phyloP scores from a whole-genome alignment of 1,284 basidiomycete species.

The Ganoderma lingzhi region DNA sequence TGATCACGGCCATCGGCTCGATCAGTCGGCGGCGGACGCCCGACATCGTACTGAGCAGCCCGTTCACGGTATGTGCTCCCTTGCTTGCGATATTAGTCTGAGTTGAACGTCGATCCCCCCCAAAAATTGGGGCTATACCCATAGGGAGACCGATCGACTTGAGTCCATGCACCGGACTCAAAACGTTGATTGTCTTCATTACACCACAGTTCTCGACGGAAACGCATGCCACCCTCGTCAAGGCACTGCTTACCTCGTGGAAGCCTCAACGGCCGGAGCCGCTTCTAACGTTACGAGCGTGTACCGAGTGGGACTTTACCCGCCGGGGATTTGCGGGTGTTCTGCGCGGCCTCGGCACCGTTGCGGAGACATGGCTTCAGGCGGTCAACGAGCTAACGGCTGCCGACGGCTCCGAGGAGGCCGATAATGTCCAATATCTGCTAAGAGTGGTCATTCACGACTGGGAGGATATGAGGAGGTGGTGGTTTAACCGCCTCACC shows the following conservation, averaged over 20 bases:
- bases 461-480: background rate
- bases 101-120: too few relatives aligned
- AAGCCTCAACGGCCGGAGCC: background rate
- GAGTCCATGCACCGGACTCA: background rate
- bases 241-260: background rate
- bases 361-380: background rate
- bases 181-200: background rate
- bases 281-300: background rate
- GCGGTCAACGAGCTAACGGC: background rate
- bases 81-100: too few relatives aligned
- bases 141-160: background rate
- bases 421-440: background rate
- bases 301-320: background rate
- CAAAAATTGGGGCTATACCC: background rate
- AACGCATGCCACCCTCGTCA: background rate
- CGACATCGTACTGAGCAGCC: conserved; percentile 44
- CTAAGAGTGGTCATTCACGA: background rate
- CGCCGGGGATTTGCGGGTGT: background rate
- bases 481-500: background rate
- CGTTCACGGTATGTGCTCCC: too few relatives aligned
- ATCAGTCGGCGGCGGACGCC: conserved; percentile 67
- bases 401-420: too few relatives aligned
- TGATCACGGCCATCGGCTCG: conserved; percentile 58
- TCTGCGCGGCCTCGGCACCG: background rate
- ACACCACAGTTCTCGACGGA: background rate